These are phyloP conservation scores for Penicillium soppii DNA, from an alignment of 495 filamentous ascomycete species.

Conservation along the genomic window DNA sequence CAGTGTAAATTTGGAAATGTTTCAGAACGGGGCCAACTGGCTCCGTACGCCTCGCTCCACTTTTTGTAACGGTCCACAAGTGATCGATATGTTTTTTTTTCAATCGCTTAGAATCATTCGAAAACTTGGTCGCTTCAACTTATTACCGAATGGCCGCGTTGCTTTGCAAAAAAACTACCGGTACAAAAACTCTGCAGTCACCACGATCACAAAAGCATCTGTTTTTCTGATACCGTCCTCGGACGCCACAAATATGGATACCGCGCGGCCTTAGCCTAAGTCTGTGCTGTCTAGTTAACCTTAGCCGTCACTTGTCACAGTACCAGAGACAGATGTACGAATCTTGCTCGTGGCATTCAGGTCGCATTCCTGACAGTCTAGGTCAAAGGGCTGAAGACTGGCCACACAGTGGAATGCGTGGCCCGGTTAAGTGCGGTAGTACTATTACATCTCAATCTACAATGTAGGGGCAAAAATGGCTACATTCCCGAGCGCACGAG, in stretches of 20 bases:
- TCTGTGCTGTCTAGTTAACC: not conserved
- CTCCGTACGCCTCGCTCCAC: slow-evolving; percentile 19
- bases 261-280: slow-evolving; percentile 7
- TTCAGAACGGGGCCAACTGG: slow-evolving; percentile 21
- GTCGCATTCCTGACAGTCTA: slow-evolving; percentile 7
- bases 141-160: not conserved
- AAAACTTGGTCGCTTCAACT: not conserved
- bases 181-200: not conserved
- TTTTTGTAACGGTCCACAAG: slow-evolving; percentile 1
- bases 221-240: not conserved
- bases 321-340: not conserved
- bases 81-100: not conserved
- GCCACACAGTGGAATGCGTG: slow-evolving; percentile 9
- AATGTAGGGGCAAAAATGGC: slow-evolving; percentile 1
- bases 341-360: slow-evolving; percentile 1
- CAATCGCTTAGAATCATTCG: slow-evolving; percentile 1
- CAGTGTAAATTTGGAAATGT: slow-evolving; percentile 17
- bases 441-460: not conserved
- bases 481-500: slow-evolving; percentile 8
- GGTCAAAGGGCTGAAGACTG: not conserved
- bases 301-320: not conserved
- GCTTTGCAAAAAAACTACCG: not conserved
- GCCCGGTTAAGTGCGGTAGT: not conserved
- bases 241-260: slow-evolving; percentile 13
- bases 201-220: not conserved